These are phyloP conservation scores for Calycina marina DNA, from an alignment of 2,329 filamentous ascomycete genomes.

Conservation along the genomic window DNA sequence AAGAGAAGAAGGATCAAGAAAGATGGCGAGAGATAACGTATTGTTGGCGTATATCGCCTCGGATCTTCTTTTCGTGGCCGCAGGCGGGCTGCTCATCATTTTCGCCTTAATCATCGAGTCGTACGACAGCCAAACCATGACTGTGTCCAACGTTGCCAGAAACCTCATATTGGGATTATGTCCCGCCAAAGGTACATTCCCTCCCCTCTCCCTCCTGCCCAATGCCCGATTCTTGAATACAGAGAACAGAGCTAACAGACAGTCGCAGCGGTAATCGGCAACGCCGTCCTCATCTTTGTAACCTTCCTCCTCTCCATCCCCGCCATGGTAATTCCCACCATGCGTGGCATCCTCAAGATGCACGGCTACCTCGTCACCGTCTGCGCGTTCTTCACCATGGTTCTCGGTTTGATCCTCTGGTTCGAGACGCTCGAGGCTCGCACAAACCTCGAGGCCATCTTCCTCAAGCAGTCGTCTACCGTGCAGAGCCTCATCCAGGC, in stretches of 20 bases:
- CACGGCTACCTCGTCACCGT: conserved; percentile 50
- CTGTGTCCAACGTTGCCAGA: conserved; percentile 32
- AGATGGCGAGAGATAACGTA: conserved; percentile 34
- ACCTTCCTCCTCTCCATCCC: conserved; percentile 58
- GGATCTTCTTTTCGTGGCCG: conserved; percentile 36
- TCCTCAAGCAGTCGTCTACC: conserved; percentile 37
- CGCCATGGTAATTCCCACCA: conserved; percentile 51
- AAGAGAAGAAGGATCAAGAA: conserved; percentile 2
- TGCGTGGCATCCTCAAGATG: conserved; percentile 54
- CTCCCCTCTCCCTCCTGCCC: too few relatives aligned
- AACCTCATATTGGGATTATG: conserved; percentile 36
- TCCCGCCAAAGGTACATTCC: conserved; percentile 39
- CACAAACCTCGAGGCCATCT: conserved; percentile 44
- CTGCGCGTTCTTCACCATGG: conserved; percentile 47
- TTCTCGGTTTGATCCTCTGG: conserved; percentile 55
- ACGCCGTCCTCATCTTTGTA: conserved; percentile 56
- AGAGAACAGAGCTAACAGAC: too few relatives aligned
- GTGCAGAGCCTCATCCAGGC: conserved; percentile 58
- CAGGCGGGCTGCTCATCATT: conserved; percentile 35
- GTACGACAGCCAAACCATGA: conserved; percentile 27
- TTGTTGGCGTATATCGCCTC: conserved; percentile 34
- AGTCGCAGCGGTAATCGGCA: conserved; percentile 48
- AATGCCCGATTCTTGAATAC: too few relatives aligned
- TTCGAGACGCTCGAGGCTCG: conserved; percentile 57
- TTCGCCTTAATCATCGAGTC: conserved; percentile 35